Evolutionary conservation across 352 stramenopile genomes (phyloP), one percentile per base, ranked within the genome.

Genomic region (Globisporangium cederbergense): DNA sequence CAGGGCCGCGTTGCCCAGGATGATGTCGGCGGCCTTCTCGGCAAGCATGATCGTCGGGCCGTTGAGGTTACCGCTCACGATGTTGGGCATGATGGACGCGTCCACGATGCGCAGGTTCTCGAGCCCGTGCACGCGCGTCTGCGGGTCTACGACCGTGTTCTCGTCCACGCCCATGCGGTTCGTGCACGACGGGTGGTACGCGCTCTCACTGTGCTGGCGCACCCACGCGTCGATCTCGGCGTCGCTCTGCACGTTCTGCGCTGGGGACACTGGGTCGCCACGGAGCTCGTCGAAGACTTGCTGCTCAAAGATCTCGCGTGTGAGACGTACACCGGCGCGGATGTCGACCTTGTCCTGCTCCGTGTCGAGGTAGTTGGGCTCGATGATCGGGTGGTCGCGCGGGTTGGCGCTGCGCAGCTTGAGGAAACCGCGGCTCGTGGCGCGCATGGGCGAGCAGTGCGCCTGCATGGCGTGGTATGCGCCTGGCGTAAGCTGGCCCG

Each of bases 51-150:
- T 96, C 34, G 93, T 90, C n/a, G 93, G 96, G 1, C 73, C 90
- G 72, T 98, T 98, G 18, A 97, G 79, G 69, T 98, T 98, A 50
- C 95, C 95, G 58, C 91, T 98, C 57, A 97, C 78, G 56, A 98
- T 97, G 70, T 91, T 95, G 45, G 94, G 94, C 81, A 98, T 98
- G 65, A 98, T 91, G 46, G 88, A 97, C 34, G 95, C 92, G 67
- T 98, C 95, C 2, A 95, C 90, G 11, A 98, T 74, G 36, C 90
- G 86, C 40, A 98, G 75, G 57, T 88, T 85, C 28, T 97, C 78
- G 18, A 98, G 51, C 18, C 91, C 93, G 54, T 94, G 83, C 25
- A 98, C 91, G 16, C 78, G 77, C 42, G 93, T 90, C 56, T 80
- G 62, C 28, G 91, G 76, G 62, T 98, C 89, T 25, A 98, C 90